Conservation (phyloP, 441 rosid species). For the Populus trichocarpa region DNA sequence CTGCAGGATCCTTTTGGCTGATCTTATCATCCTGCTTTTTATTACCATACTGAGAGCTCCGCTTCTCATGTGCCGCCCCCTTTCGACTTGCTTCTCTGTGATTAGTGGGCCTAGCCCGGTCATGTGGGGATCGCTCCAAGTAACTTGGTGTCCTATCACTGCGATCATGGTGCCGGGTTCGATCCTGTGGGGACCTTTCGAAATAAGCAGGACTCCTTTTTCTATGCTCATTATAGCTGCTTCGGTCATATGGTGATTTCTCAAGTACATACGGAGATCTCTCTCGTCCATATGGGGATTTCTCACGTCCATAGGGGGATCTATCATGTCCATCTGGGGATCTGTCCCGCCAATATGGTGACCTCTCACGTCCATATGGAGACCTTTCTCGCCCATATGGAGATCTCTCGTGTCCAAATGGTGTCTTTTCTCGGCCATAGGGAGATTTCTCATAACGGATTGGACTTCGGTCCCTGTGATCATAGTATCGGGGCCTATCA, state of each 20-base stretch:
- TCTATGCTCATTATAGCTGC: conserved; percentile 66
- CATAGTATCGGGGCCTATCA: conserved; percentile 62
- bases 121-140: conserved; percentile 60
- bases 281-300: conserved; percentile 28
- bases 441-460: conserved; percentile 58
- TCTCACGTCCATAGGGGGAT: too few relatives aligned
- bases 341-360: conserved; percentile 54
- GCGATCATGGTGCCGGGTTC: conserved; percentile 54
- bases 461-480: conserved; percentile 72
- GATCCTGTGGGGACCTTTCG: conserved; percentile 70
- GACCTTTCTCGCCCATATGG: conserved; percentile 35
- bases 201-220: conserved; percentile 71
- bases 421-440: conserved; percentile 37
- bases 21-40: conserved; percentile 56
- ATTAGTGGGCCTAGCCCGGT: conserved; percentile 49
- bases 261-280: conserved; percentile 9
- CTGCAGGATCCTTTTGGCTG: conserved; percentile 46
- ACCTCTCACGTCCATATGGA: conserved; percentile 38
- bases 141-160: conserved; percentile 65
- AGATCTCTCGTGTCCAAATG: conserved; percentile 40
- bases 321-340: conserved; percentile 62
- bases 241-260: conserved; percentile 68
- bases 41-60: background rate
- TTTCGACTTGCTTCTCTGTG: conserved; percentile 34
- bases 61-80: conserved; percentile 23